Base-by-base conservation (phyloP, 257 asterid genomes). In the Paraleonurus japonicus region DNA sequence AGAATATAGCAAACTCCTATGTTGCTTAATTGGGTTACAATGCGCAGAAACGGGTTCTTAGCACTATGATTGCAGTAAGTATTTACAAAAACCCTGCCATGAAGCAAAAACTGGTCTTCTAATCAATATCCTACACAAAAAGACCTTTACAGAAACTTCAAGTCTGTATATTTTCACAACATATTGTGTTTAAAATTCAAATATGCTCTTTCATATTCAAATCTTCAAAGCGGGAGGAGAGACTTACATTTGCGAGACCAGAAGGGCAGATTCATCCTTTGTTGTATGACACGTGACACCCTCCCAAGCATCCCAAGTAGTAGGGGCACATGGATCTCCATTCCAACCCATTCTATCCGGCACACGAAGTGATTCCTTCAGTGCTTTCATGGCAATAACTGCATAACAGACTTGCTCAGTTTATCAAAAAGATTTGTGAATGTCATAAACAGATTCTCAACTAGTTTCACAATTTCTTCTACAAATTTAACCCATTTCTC, bases 291-390 rank as follows among this genome's bases (percentile, higher is more conserved):
- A 95, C 5, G 98, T 84, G 70, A 95, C 96, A 77, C 99, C 98
- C 79, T 95, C 99, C 99, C 99, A 95, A 62, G 99, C 98, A 84
- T 92, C 99, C 99, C 99, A 92, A 22, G 79, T 73, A 20, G 99
- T 85, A 65, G 99, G 99, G 61, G 98, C 98, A 75, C 99, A 95
- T 2, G 99, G 98, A 74, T 95, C 99, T 43, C 99, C 99, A 65
- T 92, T 92, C 99, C 99, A 95, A 35, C 99, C 99, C 99, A 92
- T 92, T 81, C 99, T 82, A 27, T 84, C 95, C 1, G 99, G 99
- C 70, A 95, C 86, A 10, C 92, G 93, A 13, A 92, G 95, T 20
- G 99, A 92, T 48, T 85, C 95, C 81, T 90, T 95, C 82, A 92
- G 77, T 37, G 96, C 91, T 81, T 79, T 87, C 99, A 95, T 95